These are phyloP conservation scores for Ligustrum vulgare DNA, from an alignment of 257 asterid genomes.

Conservation along the genomic window DNA sequence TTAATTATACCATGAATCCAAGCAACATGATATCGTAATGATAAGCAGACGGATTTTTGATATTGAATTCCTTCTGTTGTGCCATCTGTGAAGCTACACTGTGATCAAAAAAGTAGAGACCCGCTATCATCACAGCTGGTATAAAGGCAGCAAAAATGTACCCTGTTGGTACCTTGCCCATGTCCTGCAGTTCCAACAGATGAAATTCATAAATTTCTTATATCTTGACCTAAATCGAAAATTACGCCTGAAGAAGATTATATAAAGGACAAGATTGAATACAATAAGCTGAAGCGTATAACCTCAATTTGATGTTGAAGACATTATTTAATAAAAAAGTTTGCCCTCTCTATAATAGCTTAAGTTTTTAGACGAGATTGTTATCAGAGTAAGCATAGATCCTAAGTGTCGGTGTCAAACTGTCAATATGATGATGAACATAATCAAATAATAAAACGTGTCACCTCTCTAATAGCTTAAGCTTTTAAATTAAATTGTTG, in stretches of 20 bases:
- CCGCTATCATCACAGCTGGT: constrained; percentile 89
- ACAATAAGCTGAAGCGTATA: not conserved
- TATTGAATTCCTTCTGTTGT: constrained; percentile 83
- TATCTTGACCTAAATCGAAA: not conserved
- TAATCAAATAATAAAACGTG: too few relatives aligned
- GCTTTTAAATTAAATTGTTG: not conserved
- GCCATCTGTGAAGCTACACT: constrained; percentile 94
- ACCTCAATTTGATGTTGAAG: not conserved
- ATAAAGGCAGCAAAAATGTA: constrained; percentile 75
- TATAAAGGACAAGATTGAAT: not conserved
- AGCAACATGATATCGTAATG: constrained; percentile 77
- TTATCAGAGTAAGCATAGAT: not conserved
- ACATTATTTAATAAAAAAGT: not conserved
- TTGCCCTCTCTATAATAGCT: not conserved
- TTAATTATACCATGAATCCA: constrained; percentile 67
- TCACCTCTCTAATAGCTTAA: not conserved
- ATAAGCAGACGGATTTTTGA: constrained; percentile 83
- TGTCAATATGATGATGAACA: not conserved
- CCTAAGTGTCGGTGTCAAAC: not conserved
- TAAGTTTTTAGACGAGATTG: not conserved
- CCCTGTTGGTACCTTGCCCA: constrained; percentile 63
- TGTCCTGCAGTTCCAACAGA: constrained; percentile 59
- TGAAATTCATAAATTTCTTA: not conserved
- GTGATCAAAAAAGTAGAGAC: constrained; percentile 85
- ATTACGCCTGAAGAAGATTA: not conserved